These are phyloP conservation scores for Hymenoscyphus fraxineus DNA, from an alignment of 2,329 filamentous ascomycete genomes.

Conservation along the genomic window DNA sequence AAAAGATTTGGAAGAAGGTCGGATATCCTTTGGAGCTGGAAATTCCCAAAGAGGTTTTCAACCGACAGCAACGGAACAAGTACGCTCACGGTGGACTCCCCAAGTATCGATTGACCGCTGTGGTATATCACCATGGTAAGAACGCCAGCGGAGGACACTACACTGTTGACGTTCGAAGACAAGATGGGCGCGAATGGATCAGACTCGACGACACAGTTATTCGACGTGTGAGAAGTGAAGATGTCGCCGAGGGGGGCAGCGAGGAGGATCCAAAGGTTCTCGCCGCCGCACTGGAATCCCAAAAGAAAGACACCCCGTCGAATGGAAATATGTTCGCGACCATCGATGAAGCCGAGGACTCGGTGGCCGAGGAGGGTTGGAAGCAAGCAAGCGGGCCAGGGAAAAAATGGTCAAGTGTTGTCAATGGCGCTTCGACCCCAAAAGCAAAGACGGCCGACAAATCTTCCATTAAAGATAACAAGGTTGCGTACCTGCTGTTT, in stretches of 20 bases:
- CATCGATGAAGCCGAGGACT: slow-evolving; percentile 61
- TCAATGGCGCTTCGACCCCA: slow-evolving; percentile 60
- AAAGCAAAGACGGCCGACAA: slow-evolving; percentile 54
- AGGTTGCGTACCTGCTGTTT: slow-evolving; percentile 94
- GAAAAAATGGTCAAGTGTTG: slow-evolving; percentile 70
- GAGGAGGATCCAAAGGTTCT: slow-evolving; percentile 74
- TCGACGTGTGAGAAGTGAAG: slow-evolving; percentile 76
- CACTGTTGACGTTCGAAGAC: slow-evolving; percentile 91
- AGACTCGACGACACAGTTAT: slow-evolving; percentile 92
- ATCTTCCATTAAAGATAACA: slow-evolving; percentile 75
- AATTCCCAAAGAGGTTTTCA: slow-evolving; percentile 85
- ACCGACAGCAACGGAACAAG: slow-evolving; percentile 65
- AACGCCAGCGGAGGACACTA: slow-evolving; percentile 96
- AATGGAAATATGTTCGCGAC: slow-evolving; percentile 71
- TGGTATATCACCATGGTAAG: slow-evolving; percentile 97
- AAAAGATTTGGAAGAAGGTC: slow-evolving; percentile 98
- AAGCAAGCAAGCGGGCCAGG: slow-evolving; percentile 74
- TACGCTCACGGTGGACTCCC: slow-evolving; percentile 66
- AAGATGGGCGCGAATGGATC: slow-evolving; percentile 95
- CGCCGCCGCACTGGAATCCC: slow-evolving; percentile 60
- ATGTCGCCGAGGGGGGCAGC: slow-evolving; percentile 80
- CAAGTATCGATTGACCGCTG: slow-evolving; percentile 80
- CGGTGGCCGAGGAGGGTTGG: slow-evolving; percentile 72
- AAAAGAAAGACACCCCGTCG: slow-evolving; percentile 51
- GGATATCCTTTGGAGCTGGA: slow-evolving; percentile 93